Evolutionary conservation across 75 land plant genomes (phyloP).

Genomic region (Selaginella moellendorffii): DNA sequence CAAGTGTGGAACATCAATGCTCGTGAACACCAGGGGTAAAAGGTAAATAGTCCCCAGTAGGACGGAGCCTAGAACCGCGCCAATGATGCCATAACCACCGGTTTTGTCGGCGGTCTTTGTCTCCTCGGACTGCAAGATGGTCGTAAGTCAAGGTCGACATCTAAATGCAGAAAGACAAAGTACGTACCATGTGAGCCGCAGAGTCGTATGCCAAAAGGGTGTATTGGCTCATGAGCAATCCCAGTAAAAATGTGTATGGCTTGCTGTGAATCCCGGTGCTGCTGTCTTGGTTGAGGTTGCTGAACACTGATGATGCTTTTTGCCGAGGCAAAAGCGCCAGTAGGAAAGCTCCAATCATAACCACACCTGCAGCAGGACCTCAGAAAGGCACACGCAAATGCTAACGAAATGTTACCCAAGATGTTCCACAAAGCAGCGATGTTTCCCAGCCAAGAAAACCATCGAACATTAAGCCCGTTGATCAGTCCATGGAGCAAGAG

Average conservation of each 20-base stretch:
- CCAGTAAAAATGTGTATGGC: conserved; percentile 67
- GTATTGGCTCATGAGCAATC: conserved; percentile 91
- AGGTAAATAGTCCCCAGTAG: conserved; percentile 73
- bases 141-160: no score
- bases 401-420: conserved; percentile 38
- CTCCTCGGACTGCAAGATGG: conserved; percentile 78
- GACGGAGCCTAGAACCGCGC: conserved; percentile 45
- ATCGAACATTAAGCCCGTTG: conserved; percentile 52
- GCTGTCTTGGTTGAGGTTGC: conserved; percentile 65
- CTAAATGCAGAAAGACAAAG: no score
- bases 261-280: conserved; percentile 45
- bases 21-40: conserved; percentile 67
- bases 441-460: conserved; percentile 45
- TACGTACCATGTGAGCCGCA: conserved; percentile 88
- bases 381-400: no score
- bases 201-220: conserved; percentile 81
- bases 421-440: conserved; percentile 70
- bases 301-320: conserved; percentile 39
- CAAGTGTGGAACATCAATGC: conserved; percentile 40
- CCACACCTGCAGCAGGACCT: no score
- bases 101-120: conserved; percentile 68
- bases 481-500: conserved; percentile 43
- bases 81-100: conserved; percentile 74
- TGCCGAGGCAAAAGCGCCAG: neutral
- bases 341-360: conserved; percentile 51